Base-by-base conservation (phyloP, 805 yeast species). In the Kluyveromyces nonfermentans region DNA sequence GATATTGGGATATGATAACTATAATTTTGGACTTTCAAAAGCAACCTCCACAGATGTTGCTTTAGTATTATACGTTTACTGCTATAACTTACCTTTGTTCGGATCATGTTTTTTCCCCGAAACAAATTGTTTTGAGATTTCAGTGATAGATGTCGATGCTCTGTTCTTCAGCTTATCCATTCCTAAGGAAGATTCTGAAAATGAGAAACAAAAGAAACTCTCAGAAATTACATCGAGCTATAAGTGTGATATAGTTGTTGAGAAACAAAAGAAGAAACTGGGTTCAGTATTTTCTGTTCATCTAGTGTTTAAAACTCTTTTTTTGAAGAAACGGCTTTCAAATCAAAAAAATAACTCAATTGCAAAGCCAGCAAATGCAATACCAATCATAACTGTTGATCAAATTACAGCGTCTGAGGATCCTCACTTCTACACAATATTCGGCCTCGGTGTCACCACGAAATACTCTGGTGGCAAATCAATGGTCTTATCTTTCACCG, bases 401-500 rank as follows among this genome's bases (percentile, higher is more conserved):
- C 20, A 38, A 19, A 38, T 38, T 16, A 16, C 16, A 12, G 28
- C 41, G 8, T 17, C 33, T 10, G 18, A 12, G 2, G 22, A 7
- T 17, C 22, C 41, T n/a, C 30, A n/a, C 7, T 38, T 28, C 33
- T 38, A 38, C 21, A 46, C 43, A 18, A 37, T 43, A 8, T 42
- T 43, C 18, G 49, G 38, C 16, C 38, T 46, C 7, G 42, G 42
- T 17, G 46, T 46, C 18, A 37, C 45, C 10, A 45, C 43, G 8
- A 46, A 43, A 33, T 18, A 18, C 4, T 14, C 36, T 17, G 35
- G 39, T 19, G 41, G 43, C 28, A 28, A 21, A 7, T 43, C 44
- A 17, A 21, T 43, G 31, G 36, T 38, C 10, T 38, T 46, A 14
- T 46, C 55, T 10, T 56, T 60, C 28, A 59, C 64, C 9, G 65